Conservation (phyloP, 2,329 filamentous ascomycete genomes). For the Stromatinia cepivora region DNA sequence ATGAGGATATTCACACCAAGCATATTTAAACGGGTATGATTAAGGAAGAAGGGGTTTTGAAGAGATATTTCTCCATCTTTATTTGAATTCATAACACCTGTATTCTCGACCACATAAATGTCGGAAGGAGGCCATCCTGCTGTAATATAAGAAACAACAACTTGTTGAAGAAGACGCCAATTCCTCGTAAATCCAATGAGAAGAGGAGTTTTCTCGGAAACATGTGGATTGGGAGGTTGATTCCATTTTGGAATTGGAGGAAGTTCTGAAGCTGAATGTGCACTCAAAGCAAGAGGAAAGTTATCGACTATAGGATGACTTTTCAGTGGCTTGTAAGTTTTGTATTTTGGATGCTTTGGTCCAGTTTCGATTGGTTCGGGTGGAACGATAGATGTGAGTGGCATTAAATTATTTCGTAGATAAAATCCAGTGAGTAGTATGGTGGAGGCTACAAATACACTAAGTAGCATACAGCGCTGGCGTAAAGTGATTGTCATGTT, state of each 20-base stretch:
- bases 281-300: constrained; percentile 34
- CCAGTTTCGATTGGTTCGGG: not conserved
- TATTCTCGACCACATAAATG: constrained; percentile 62
- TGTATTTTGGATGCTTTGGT: constrained; percentile 27
- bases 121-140: constrained; percentile 58
- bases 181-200: constrained; percentile 60
- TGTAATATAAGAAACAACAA: constrained; percentile 57
- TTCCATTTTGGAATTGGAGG: constrained; percentile 51
- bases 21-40: constrained; percentile 51
- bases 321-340: constrained; percentile 19
- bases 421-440: constrained; percentile 8
- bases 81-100: constrained; percentile 56
- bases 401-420: not conserved
- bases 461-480: constrained; percentile 14
- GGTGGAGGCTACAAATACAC: not conserved
- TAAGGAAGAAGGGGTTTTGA: constrained; percentile 58
- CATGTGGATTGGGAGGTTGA: constrained; percentile 44
- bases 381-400: not conserved
- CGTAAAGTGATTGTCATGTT: not conserved
- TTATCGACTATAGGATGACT: constrained; percentile 35
- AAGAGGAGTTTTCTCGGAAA: constrained; percentile 50
- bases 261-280: constrained; percentile 35
- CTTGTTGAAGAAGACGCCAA: constrained; percentile 56
- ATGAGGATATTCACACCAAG: constrained; percentile 54
- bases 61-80: constrained; percentile 48